These are phyloP conservation scores for Acanthamoeba healyi DNA, from an alignment of 208 protist genomes.

Conservation along the genomic window DNA sequence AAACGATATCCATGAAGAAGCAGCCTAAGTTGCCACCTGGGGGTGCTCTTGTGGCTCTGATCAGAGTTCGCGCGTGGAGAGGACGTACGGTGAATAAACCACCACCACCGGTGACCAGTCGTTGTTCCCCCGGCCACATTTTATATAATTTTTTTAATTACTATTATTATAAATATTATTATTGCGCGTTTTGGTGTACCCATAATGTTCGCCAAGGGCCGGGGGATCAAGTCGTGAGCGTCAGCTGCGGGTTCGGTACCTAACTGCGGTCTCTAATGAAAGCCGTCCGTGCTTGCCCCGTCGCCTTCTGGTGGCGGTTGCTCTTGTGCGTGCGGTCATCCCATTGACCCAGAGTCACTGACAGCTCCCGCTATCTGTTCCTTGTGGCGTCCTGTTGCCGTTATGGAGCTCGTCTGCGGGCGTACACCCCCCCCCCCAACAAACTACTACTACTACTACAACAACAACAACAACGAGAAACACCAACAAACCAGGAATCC, in stretches of 20 bases:
- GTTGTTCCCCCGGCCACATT: too few species aligned
- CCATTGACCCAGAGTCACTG: slow-evolving; percentile 9
- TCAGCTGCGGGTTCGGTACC: not conserved
- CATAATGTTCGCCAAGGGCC: not conserved
- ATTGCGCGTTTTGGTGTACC: not conserved
- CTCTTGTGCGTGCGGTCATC: slow-evolving; percentile 41
- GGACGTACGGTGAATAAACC: too few species aligned
- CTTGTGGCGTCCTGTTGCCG: not conserved
- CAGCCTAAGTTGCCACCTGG: too few species aligned
- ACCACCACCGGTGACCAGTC: too few species aligned
- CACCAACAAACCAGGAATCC: too few species aligned
- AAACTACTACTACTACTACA: not conserved
- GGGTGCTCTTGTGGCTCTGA: too few species aligned
- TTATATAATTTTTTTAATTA: too few species aligned
- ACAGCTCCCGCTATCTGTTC: not conserved
- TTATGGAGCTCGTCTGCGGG: slow-evolving; percentile 9
- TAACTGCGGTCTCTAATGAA: slow-evolving; percentile 57
- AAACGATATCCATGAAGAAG: not conserved
- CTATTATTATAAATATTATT: too few species aligned
- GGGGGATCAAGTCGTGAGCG: not conserved
- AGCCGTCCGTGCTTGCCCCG: slow-evolving; percentile 24
- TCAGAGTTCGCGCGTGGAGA: too few species aligned
- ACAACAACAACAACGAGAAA: not conserved
- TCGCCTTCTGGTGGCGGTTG: not conserved
- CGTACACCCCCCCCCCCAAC: slow-evolving; percentile 2